phyloP scores from a whole-genome alignment of 2,329 filamentous ascomycete genomes.

The Botryotinia calthae region DNA sequence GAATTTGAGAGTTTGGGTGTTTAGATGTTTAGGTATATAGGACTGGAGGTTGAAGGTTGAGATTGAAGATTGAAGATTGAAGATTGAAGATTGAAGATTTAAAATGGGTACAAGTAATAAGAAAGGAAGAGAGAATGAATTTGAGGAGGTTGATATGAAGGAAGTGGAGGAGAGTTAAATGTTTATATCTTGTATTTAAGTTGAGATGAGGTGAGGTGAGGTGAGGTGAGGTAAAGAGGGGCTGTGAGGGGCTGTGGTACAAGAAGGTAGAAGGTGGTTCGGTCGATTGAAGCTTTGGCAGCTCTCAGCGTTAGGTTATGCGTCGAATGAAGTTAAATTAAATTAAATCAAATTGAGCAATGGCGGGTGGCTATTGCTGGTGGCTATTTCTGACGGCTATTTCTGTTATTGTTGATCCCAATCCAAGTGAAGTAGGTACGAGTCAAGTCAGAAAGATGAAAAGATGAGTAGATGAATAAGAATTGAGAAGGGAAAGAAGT shows the following conservation, averaged over 20 bases:
- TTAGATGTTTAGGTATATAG: not conserved
- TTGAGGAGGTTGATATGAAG: not conserved
- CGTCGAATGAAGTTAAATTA: too few relatives aligned
- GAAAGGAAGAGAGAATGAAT: not conserved
- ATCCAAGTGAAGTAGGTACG: not conserved
- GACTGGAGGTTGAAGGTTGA: not conserved
- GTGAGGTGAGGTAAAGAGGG: not conserved
- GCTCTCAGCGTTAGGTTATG: not conserved
- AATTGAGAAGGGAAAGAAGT: not conserved
- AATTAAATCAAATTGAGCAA: not conserved
- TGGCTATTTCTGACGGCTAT: not conserved
- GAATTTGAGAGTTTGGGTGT: not conserved
- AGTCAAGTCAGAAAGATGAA: not conserved
- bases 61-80: not conserved
- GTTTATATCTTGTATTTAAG: not conserved
- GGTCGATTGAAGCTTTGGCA: not conserved
- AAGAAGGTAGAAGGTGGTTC: not conserved
- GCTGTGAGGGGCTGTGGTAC: not conserved
- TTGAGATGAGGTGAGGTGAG: not conserved
- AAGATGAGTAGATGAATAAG: not conserved
- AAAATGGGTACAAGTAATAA: conserved; percentile 2
- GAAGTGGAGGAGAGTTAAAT: not conserved
- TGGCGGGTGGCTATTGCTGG: not conserved
- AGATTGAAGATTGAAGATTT: conserved; percentile 5
- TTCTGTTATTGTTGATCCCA: not conserved